Percentiles rank a stretch among this genome's conserved stretches.
phyloP scores from a whole-genome alignment of 495 filamentous ascomycete genomes.

The Penicillium angulare region DNA sequence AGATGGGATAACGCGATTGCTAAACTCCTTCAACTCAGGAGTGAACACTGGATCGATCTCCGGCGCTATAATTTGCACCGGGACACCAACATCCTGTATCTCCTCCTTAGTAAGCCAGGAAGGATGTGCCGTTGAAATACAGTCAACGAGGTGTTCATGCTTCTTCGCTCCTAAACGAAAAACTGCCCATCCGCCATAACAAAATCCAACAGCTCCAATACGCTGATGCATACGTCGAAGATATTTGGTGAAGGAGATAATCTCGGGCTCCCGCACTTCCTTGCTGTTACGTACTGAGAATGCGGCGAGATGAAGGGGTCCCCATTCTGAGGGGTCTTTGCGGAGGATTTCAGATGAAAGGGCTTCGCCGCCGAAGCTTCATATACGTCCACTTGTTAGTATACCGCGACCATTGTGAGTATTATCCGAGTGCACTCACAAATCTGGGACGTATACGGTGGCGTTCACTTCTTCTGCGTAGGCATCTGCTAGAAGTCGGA shows the following conservation, averaged over 20 bases:
- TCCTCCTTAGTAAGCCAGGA: constrained; percentile 47
- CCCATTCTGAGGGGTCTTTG: constrained; percentile 25
- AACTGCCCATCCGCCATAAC: constrained; percentile 48
- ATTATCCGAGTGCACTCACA: constrained; percentile 17
- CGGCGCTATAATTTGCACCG: constrained; percentile 57
- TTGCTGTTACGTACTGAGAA: constrained; percentile 41
- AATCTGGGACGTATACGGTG: constrained; percentile 52
- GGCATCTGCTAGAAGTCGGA: constrained; percentile 48
- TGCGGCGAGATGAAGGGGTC: constrained; percentile 36
- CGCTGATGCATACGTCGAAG: constrained; percentile 40
- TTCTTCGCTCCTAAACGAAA: constrained; percentile 21
- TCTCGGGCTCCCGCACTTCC: constrained; percentile 50
- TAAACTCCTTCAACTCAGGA: constrained; percentile 50
- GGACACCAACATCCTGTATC: constrained; percentile 51
- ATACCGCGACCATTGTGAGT: not conserved
- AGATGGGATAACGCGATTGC: constrained; percentile 40
- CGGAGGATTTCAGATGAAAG: constrained; percentile 33
- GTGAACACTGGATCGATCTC: constrained; percentile 51
- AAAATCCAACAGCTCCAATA: constrained; percentile 58
- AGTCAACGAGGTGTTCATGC: constrained; percentile 49
- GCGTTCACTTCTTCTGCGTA: constrained; percentile 45
- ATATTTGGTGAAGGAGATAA: constrained; percentile 46
- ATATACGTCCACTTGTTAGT: not conserved
- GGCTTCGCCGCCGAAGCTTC: constrained; percentile 34
- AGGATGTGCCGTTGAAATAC: constrained; percentile 54